A percentile compares a stretch with the other conserved stretches of the same genome.
phyloP scores from a whole-genome alignment of 2,329 filamentous ascomycete species.

The Keithomyces neogunnii region DNA sequence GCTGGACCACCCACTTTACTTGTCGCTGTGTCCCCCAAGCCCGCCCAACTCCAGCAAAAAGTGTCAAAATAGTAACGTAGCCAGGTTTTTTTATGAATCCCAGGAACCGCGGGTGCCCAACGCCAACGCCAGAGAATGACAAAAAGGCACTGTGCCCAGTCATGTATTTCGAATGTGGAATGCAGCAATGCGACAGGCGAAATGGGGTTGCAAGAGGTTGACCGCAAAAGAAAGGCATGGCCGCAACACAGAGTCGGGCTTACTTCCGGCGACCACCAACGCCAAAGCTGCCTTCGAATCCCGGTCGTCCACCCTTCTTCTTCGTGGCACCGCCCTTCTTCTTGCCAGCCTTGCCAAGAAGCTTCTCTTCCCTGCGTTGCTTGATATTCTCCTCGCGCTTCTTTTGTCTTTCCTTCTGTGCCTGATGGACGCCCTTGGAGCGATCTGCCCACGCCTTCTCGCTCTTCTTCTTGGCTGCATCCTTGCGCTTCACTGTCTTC shows the following conservation, averaged over 20 bases:
- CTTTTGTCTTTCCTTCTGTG: slow-evolving; percentile 70
- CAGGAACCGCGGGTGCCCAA: neutral
- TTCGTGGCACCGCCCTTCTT: slow-evolving; percentile 42
- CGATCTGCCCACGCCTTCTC: slow-evolving; percentile 79
- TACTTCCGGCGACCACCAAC: slow-evolving; percentile 43
- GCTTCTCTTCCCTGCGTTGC: slow-evolving; percentile 67
- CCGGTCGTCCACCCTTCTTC: slow-evolving; percentile 48
- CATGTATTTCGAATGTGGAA: neutral
- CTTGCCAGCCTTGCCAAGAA: slow-evolving; percentile 48
- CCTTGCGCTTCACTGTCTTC: slow-evolving; percentile 91
- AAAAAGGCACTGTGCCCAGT: neutral
- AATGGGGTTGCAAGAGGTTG: neutral
- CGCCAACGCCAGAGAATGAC: slow-evolving; percentile 5
- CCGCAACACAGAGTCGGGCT: slow-evolving; percentile 1
- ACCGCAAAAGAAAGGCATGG: neutral
- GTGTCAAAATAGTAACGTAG: neutral
- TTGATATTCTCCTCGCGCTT: slow-evolving; percentile 75
- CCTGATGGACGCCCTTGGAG: slow-evolving; percentile 61
- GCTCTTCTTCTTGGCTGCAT: slow-evolving; percentile 82
- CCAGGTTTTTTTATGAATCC: neutral
- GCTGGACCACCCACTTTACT: neutral
- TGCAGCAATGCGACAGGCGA: neutral
- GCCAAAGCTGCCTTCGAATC: slow-evolving; percentile 62
- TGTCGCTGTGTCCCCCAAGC: neutral
- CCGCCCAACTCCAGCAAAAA: neutral